These are phyloP conservation scores for Hanseniaspora lindneri DNA, from an alignment of 805 yeast species.

Conservation along the genomic window DNA sequence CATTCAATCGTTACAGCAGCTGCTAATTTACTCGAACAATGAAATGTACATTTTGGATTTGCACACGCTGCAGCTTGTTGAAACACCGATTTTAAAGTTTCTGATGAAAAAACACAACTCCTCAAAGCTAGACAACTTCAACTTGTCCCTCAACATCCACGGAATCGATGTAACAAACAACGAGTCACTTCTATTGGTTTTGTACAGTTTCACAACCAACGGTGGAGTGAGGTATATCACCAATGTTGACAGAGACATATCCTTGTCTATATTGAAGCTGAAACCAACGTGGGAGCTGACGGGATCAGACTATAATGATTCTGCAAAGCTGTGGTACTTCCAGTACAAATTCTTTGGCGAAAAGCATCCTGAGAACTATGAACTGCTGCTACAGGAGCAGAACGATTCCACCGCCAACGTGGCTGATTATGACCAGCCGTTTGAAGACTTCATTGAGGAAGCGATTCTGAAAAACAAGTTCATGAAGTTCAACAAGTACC, in stretches of 20 bases:
- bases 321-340: constrained; percentile 29
- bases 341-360: constrained; percentile 24
- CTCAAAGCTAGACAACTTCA: constrained; percentile 21
- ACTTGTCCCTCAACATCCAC: constrained; percentile 20
- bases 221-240: constrained; percentile 25
- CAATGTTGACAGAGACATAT: constrained; percentile 23
- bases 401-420: not conserved
- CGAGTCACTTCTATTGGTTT: constrained; percentile 24
- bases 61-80: constrained; percentile 18
- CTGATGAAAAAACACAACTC: constrained; percentile 4
- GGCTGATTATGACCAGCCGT: constrained; percentile 18
- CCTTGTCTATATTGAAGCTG: constrained; percentile 24
- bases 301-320: constrained; percentile 18
- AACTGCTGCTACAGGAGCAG: not conserved
- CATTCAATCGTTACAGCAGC: constrained; percentile 22
- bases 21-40: constrained; percentile 24
- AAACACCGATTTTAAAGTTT: constrained; percentile 3
- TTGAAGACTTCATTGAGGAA: constrained; percentile 20
- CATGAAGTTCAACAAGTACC: constrained; percentile 18
- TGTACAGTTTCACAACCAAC: constrained; percentile 23
- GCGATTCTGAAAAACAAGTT: constrained; percentile 18
- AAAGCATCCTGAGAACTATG: constrained; percentile 19
- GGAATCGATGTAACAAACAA: constrained; percentile 26
- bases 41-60: constrained; percentile 25
- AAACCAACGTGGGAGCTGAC: constrained; percentile 23